phyloP scores from a whole-genome alignment of 768 basidiomycete genomes.

The Rhodosporidiobolus sp. region DNA sequence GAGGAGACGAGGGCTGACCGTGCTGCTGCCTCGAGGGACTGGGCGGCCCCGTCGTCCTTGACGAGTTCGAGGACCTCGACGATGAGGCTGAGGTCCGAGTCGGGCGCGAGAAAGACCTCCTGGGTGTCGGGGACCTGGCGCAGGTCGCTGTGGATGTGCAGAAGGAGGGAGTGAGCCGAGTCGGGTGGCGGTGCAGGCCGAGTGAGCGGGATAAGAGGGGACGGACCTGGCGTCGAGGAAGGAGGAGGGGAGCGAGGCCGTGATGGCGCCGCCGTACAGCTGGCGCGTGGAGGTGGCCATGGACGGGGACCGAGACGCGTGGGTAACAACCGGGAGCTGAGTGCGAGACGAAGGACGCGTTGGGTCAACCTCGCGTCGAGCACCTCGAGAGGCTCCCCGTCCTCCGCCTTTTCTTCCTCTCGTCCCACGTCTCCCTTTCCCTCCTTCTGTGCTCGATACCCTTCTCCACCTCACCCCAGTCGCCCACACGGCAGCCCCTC shows the following conservation, averaged over 20 bases:
- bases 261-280: slow-evolving; percentile 87
- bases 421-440: neutral
- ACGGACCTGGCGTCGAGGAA: slow-evolving; percentile 84
- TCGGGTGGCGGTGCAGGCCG: slow-evolving; percentile 4
- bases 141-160: slow-evolving; percentile 52
- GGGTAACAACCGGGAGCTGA: neutral
- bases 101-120: slow-evolving; percentile 78
- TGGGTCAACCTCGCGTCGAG: neutral
- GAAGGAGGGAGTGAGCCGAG: neutral
- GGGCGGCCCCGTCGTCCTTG: slow-evolving; percentile 50
- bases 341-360: neutral
- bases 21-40: slow-evolving; percentile 61
- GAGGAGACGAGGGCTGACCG: no score
- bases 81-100: slow-evolving; percentile 69
- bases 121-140: slow-evolving; percentile 93
- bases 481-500: slow-evolving; percentile 16
- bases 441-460: neutral
- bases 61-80: slow-evolving; percentile 80
- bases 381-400: neutral
- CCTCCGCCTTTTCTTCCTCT: neutral
- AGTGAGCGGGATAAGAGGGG: slow-evolving; percentile 20
- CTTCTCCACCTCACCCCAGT: neutral
- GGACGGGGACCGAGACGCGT: no score
- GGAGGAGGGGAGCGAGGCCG: slow-evolving; percentile 56
- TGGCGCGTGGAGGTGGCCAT: slow-evolving; percentile 46